A percentile compares a stretch with the other conserved stretches of the same genome.
Conservation (phyloP, 305 asterid genomes). For the Euphrasia arctica region DNA sequence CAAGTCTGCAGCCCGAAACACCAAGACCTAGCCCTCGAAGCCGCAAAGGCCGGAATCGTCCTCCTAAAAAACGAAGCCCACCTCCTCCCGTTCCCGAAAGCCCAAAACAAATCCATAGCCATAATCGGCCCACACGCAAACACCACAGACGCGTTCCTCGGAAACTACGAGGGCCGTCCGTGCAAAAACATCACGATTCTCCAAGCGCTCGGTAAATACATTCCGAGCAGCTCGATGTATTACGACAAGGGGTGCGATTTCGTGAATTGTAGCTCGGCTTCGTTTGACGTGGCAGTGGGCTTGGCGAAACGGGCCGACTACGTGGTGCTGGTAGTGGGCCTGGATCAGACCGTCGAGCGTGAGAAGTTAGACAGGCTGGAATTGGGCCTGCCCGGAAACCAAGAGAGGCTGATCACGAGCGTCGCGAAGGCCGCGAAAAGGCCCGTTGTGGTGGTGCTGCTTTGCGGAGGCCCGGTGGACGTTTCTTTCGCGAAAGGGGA, state of each 20-base stretch:
- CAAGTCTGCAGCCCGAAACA: constrained; percentile 53
- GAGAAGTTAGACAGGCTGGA: constrained; percentile 54
- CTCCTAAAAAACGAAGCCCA: constrained; percentile 50
- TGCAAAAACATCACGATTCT: constrained; percentile 51
- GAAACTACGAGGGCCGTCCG: constrained; percentile 65
- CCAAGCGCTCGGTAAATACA: constrained; percentile 41
- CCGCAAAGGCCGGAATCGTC: constrained; percentile 58
- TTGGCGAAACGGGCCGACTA: constrained; percentile 44
- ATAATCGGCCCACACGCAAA: constrained; percentile 62
- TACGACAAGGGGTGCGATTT: constrained; percentile 44
- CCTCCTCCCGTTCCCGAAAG: constrained; percentile 56
- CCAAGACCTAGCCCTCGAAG: constrained; percentile 53
- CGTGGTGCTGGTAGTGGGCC: constrained; percentile 65
- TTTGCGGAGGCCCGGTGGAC: constrained; percentile 71
- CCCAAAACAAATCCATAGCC: constrained; percentile 37
- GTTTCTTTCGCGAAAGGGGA: constrained; percentile 60
- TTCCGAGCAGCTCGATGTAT: constrained; percentile 26
- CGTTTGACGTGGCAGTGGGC: constrained; percentile 37
- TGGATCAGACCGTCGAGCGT: constrained; percentile 60
- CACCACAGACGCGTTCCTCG: constrained; percentile 30
- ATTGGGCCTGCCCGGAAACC: constrained; percentile 60
- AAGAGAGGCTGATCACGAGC: constrained; percentile 41
- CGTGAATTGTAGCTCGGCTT: constrained; percentile 46
- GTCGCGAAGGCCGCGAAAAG: constrained; percentile 46
- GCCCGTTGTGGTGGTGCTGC: constrained; percentile 52